Evolutionary conservation across 768 basidiomycete species (phyloP).

Genomic region (Asterophora parasitica): DNA sequence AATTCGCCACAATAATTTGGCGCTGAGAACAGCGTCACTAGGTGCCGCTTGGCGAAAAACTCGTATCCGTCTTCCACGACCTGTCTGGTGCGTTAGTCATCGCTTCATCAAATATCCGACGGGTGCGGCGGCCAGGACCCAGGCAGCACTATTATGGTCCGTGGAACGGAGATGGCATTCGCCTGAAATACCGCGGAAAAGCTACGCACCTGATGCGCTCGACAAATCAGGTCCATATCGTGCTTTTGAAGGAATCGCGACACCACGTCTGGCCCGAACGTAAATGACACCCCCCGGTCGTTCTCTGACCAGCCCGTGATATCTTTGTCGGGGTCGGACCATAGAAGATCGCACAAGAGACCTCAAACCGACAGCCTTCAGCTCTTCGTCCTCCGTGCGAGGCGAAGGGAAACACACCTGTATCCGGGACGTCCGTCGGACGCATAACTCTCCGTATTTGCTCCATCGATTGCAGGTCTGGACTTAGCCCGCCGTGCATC

Average conservation of each 20-base stretch:
- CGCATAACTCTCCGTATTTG: constrained; percentile 99
- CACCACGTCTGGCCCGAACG: constrained; percentile 97
- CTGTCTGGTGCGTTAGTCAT: constrained; percentile 31
- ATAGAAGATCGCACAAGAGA: constrained; percentile 90
- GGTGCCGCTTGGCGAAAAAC: constrained; percentile 95
- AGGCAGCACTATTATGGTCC: too few species aligned
- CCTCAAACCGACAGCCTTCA: constrained; percentile 39
- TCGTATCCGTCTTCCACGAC: constrained; percentile 99
- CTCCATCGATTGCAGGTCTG: constrained; percentile 98
- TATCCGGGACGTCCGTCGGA: constrained; percentile 98
- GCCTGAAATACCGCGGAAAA: not conserved
- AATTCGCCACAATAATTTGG: constrained; percentile 96
- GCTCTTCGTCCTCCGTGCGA: not conserved
- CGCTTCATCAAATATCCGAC: not conserved
- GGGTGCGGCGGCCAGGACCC: not conserved
- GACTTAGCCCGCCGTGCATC: constrained; percentile 97
- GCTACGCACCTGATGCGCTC: constrained; percentile 86
- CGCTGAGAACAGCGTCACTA: constrained; percentile 96
- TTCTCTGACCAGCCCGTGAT: constrained; percentile 99
- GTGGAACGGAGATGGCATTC: not conserved
- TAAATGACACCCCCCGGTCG: constrained; percentile 97
- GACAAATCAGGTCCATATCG: constrained; percentile 98
- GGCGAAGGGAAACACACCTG: constrained; percentile 50
- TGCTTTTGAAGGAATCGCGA: constrained; percentile 98
- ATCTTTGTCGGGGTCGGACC: constrained; percentile 99